Conservation (phyloP, 2,329 filamentous ascomycete genomes). For the Ophiocordyceps australis region DNA sequence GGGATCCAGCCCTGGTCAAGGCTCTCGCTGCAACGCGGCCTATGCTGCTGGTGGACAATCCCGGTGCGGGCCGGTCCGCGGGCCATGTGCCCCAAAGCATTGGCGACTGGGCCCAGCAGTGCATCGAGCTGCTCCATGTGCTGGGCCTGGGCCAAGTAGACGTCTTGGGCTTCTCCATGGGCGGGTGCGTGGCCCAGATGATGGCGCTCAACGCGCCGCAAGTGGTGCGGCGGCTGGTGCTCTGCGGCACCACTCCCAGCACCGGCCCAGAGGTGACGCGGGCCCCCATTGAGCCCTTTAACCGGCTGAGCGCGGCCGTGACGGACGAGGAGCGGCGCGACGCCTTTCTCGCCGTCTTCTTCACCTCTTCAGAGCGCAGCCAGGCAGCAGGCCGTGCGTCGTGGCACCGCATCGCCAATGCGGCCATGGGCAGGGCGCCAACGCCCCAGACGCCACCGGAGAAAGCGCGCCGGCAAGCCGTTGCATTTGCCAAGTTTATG, state of each 20-base stretch:
- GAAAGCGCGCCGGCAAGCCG: conserved; percentile 11
- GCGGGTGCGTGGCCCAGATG: conserved; percentile 25
- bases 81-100: conserved; percentile 19
- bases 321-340: conserved; percentile 14
- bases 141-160: conserved; percentile 21
- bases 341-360: conserved; percentile 16
- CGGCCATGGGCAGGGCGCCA: conserved; percentile 9
- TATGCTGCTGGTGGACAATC: conserved; percentile 26
- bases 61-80: conserved; percentile 24
- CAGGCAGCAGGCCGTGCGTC: conserved; percentile 12
- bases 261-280: conserved; percentile 13
- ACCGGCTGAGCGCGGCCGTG: conserved; percentile 11
- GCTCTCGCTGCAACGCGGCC: conserved; percentile 19
- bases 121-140: conserved; percentile 14
- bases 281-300: conserved; percentile 13
- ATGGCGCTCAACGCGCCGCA: conserved; percentile 19
- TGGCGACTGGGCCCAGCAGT: conserved; percentile 12
- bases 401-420: conserved; percentile 15
- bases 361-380: conserved; percentile 12
- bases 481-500: conserved; percentile 16
- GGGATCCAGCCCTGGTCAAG: conserved; percentile 26
- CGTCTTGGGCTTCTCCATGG: conserved; percentile 30
- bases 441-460: conserved; percentile 8
- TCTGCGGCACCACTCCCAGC: conserved; percentile 24
- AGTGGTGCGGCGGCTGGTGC: conserved; percentile 19